Evolutionary conservation across 768 basidiomycete species (phyloP).

Genomic region (Boletus eberwhitei): DNA sequence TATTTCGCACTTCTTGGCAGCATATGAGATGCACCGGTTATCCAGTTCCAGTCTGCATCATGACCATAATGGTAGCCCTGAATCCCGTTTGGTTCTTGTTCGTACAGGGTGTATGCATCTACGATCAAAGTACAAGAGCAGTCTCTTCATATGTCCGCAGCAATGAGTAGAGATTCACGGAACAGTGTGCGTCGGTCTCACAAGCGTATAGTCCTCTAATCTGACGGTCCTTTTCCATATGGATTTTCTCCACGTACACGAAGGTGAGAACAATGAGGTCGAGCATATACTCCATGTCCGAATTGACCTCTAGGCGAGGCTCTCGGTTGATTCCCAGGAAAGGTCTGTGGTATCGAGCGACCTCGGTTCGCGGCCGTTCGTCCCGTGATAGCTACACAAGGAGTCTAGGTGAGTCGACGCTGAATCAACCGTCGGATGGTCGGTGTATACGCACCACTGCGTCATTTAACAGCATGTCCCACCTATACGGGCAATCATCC

Average conservation of each 20-base stretch:
- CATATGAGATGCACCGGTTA: not conserved
- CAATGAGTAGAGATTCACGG: not conserved
- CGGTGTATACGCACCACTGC: conserved; percentile 11
- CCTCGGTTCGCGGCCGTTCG: conserved; percentile 8
- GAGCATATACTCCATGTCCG: conserved; percentile 22
- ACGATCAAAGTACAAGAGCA: conserved; percentile 8
- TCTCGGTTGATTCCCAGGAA: conserved; percentile 19
- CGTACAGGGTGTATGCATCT: conserved; percentile 3
- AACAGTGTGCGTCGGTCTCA: not conserved
- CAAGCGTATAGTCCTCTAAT: not conserved
- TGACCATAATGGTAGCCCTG: not conserved
- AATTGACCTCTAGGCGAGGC: conserved; percentile 20
- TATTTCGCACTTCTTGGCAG: not conserved
- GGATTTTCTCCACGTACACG: conserved; percentile 32
- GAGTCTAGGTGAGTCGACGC: not conserved
- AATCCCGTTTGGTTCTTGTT: conserved; percentile 1
- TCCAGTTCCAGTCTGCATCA: not conserved
- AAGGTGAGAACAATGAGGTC: conserved; percentile 30
- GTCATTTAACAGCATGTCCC: conserved; percentile 21
- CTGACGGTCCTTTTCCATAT: conserved; percentile 22
- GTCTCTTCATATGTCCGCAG: not conserved
- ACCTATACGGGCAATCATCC: conserved; percentile 34
- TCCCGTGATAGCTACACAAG: conserved; percentile 19
- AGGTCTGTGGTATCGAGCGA: conserved; percentile 21
- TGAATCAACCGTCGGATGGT: not conserved